Evolutionary conservation across 441 rosid genomes (phyloP).

Genomic region (Sinapis alba): DNA sequence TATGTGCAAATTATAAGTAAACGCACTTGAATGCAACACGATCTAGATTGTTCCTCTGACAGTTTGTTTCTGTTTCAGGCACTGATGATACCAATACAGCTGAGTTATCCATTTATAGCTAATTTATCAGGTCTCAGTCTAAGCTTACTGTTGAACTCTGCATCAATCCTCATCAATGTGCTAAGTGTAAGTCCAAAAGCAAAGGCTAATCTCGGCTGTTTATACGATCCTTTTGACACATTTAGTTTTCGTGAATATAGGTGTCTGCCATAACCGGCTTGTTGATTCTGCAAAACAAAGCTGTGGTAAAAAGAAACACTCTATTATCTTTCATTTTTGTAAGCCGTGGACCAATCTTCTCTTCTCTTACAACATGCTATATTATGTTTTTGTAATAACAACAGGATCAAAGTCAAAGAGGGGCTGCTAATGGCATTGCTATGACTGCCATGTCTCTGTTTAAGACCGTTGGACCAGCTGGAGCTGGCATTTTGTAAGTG

Average conservation of each 20-base stretch:
- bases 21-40: conserved; percentile 5
- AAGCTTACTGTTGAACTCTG: conserved; percentile 48
- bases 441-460: conserved; percentile 77
- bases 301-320: conserved; percentile 46
- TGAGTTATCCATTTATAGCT: conserved; percentile 64
- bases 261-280: conserved; percentile 69
- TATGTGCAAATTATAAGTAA: conserved; percentile 11
- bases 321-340: not conserved
- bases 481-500: conserved; percentile 67
- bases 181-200: conserved; percentile 49
- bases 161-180: conserved; percentile 60
- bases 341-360: not conserved
- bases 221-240: not conserved
- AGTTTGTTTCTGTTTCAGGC: conserved; percentile 44
- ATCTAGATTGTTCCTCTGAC: conserved; percentile 9
- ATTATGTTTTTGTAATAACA: not conserved
- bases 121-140: conserved; percentile 52
- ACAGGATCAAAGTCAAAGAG: conserved; percentile 68
- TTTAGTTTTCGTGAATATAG: conserved; percentile 41
- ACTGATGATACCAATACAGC: conserved; percentile 55
- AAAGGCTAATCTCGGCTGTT: not conserved
- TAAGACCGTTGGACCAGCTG: conserved; percentile 77
- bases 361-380: not conserved
- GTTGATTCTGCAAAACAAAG: conserved; percentile 72
- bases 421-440: conserved; percentile 81